These are phyloP conservation scores for Populus euphratica DNA, from an alignment of 345 rosid species.

Conservation along the genomic window DNA sequence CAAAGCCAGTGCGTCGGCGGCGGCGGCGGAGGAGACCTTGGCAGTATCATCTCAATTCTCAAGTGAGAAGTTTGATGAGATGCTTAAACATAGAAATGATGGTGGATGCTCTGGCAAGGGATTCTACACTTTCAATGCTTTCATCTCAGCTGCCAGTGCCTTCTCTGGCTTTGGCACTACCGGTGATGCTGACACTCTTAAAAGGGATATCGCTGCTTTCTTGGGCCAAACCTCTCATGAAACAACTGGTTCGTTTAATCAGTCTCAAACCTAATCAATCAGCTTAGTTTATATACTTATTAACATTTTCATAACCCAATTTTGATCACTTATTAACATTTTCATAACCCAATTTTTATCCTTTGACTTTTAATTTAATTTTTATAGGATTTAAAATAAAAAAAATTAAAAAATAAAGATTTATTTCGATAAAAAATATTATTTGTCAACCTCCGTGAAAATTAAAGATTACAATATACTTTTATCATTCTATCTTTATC, in stretches of 20 bases:
- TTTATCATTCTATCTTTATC: no score
- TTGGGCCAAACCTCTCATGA: slow-evolving; percentile 25
- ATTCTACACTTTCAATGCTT: slow-evolving; percentile 17
- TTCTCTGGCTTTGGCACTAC: slow-evolving; percentile 18
- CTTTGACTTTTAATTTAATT: no score
- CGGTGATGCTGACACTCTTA: slow-evolving; percentile 8
- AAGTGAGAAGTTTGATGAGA: background rate
- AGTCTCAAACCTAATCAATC: background rate
- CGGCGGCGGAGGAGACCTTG: slow-evolving; percentile 4
- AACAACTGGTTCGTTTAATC: slow-evolving; percentile 16
- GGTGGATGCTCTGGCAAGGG: slow-evolving; percentile 13
- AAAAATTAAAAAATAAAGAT: no score
- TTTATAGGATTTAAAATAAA: no score
- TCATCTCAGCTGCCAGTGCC: slow-evolving; percentile 16
- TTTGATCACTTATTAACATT: no score
- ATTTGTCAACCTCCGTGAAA: no score
- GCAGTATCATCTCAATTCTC: slow-evolving; percentile 6
- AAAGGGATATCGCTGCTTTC: slow-evolving; percentile 23
- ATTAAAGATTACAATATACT: no score
- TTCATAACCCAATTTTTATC: no score
- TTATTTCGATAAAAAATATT: no score
- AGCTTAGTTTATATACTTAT: background rate
- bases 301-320: no score
- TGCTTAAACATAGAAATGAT: slow-evolving; percentile 21
- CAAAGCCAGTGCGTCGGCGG: slow-evolving; percentile 16